Evolutionary conservation across 768 basidiomycete genomes (phyloP).

Genomic region (Imleria badia): DNA sequence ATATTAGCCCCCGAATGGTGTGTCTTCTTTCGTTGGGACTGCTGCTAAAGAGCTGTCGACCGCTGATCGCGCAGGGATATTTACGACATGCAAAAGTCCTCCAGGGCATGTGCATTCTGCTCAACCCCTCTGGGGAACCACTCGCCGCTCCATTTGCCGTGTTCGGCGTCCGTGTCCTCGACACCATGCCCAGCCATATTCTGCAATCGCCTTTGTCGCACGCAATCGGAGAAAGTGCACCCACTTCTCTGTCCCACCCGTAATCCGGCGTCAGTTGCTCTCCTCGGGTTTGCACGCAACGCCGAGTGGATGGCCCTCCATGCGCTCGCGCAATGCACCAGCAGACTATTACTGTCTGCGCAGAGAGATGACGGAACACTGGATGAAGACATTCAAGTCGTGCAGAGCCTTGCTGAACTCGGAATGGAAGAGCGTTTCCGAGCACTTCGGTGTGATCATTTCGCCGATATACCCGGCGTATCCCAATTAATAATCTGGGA

Average conservation of each 20-base stretch:
- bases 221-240: conserved; percentile 63
- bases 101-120: conserved; percentile 70
- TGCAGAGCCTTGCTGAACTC: conserved; percentile 66
- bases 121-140: conserved; percentile 56
- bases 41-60: not conserved
- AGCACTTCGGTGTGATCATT: conserved; percentile 14
- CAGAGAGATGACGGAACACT: conserved; percentile 41
- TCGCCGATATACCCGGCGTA: not conserved
- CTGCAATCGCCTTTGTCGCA: conserved; percentile 77
- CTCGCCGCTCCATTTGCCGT: conserved; percentile 49
- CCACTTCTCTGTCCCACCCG: conserved; percentile 71
- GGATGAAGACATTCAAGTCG: conserved; percentile 50
- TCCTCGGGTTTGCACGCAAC: conserved; percentile 60
- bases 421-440: conserved; percentile 71
- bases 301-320: conserved; percentile 69
- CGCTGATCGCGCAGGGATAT: conserved; percentile 58
- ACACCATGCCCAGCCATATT: conserved; percentile 62
- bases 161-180: conserved; percentile 45
- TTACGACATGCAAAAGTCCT: conserved; percentile 61
- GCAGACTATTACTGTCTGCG: conserved; percentile 56
- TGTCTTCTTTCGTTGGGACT: conserved; percentile 17
- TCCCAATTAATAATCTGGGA: not conserved
- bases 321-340: conserved; percentile 67
- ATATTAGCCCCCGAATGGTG: conserved; percentile 81
- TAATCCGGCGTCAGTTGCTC: conserved; percentile 64